Conservation (phyloP, 768 basidiomycete genomes). For the Termitomyces sp. region DNA sequence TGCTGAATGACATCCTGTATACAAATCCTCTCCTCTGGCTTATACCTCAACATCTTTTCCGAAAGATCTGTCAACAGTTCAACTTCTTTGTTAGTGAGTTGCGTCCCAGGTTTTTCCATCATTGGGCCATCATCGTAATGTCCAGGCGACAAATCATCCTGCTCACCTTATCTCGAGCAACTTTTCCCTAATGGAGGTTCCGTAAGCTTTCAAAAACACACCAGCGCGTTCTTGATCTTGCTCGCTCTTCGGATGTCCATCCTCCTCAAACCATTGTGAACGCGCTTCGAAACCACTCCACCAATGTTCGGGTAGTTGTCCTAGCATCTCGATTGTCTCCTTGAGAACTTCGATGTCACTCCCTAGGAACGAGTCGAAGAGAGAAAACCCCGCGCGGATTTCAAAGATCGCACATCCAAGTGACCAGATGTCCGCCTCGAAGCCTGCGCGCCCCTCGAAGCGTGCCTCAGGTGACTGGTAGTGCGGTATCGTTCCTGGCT, state of each 20-base stretch:
- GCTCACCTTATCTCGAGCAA: slow-evolving; percentile 25
- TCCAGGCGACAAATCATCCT: slow-evolving; percentile 16
- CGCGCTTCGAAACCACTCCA: slow-evolving; percentile 30
- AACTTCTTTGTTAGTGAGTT: slow-evolving; percentile 26
- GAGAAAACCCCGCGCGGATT: slow-evolving; percentile 36
- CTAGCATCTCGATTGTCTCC: slow-evolving; percentile 33
- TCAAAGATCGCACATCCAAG: slow-evolving; percentile 40
- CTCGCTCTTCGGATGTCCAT: slow-evolving; percentile 26
- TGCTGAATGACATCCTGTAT: slow-evolving; percentile 31
- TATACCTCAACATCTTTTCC: slow-evolving; percentile 35
- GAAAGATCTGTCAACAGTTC: slow-evolving; percentile 34
- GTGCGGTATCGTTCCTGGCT: slow-evolving; percentile 25
- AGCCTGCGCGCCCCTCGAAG: slow-evolving; percentile 26
- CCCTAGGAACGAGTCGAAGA: slow-evolving; percentile 36
- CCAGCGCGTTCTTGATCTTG: slow-evolving; percentile 18
- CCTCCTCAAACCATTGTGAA: slow-evolving; percentile 32
- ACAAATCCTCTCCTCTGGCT: slow-evolving; percentile 37
- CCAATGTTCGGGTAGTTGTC: slow-evolving; percentile 39
- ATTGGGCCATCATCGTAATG: slow-evolving; percentile 25
- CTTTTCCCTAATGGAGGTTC: slow-evolving; percentile 24
- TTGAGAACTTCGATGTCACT: slow-evolving; percentile 25
- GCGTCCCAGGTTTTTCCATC: slow-evolving; percentile 27
- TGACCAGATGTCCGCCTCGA: slow-evolving; percentile 35
- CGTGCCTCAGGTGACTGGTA: slow-evolving; percentile 33
- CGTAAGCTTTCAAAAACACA: slow-evolving; percentile 18